Evolutionary conservation across 805 yeast genomes (phyloP).

Genomic region (Ogataea nonfermentans): DNA sequence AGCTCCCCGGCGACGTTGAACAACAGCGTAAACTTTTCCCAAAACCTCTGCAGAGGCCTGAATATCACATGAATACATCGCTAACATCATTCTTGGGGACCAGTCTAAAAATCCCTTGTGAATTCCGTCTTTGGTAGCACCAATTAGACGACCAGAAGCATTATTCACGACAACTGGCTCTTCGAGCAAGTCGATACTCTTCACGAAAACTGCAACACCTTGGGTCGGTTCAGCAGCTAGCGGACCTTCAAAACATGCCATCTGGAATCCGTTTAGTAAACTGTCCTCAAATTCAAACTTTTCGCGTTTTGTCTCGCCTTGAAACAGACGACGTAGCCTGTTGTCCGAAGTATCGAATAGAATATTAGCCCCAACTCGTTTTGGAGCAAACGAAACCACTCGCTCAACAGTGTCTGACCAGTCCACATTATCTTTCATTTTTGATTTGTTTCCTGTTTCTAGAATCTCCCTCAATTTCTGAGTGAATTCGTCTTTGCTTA

Average conservation of each 20-base stretch:
- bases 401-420: conserved; percentile 36
- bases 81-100: conserved; percentile 89
- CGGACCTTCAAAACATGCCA: conserved; percentile 84
- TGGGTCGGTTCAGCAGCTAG: conserved; percentile 83
- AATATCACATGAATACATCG: conserved; percentile 91
- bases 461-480: conserved; percentile 31
- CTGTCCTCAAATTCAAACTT: conserved; percentile 53
- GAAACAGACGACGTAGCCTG: conserved; percentile 36
- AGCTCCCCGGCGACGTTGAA: conserved; percentile 82
- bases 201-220: conserved; percentile 64
- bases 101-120: conserved; percentile 69
- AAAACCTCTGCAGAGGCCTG: conserved; percentile 93
- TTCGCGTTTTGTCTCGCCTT: conserved; percentile 1
- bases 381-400: conserved; percentile 74
- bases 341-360: conserved; percentile 51
- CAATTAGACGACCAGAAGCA: conserved; percentile 68
- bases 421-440: conserved; percentile 27
- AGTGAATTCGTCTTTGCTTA: conserved; percentile 34
- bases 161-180: conserved; percentile 41
- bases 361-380: conserved; percentile 70
- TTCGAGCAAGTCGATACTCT: conserved; percentile 33
- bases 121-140: conserved; percentile 69
- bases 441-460: conserved; percentile 18
- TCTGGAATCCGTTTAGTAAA: conserved; percentile 78
- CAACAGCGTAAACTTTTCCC: conserved; percentile 93